phyloP scores from a whole-genome alignment of 1,139 yeast genomes.

The Pichia sp. region DNA sequence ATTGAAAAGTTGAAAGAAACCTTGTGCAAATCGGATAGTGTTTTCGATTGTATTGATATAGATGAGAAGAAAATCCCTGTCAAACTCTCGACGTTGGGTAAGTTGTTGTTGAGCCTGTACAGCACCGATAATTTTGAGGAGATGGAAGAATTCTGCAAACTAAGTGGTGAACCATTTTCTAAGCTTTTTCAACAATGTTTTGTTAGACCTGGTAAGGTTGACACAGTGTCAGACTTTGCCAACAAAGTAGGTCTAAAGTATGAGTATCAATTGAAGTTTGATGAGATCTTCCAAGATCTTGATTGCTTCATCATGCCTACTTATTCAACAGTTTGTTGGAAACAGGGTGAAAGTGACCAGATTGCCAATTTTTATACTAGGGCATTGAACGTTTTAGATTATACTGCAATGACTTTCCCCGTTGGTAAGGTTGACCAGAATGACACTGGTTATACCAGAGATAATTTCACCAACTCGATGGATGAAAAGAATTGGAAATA shows the following conservation, averaged over 20 bases:
- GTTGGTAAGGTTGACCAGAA: slow-evolving; percentile 43
- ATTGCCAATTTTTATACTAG: slow-evolving; percentile 38
- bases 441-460: slow-evolving; percentile 34
- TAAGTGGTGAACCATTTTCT: slow-evolving; percentile 45
- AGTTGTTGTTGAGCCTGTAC: slow-evolving; percentile 39
- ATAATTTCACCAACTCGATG: slow-evolving; percentile 27
- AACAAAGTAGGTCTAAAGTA: slow-evolving; percentile 32
- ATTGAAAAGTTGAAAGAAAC: slow-evolving; percentile 31
- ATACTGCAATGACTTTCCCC: slow-evolving; percentile 48
- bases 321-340: slow-evolving; percentile 32
- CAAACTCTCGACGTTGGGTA: slow-evolving; percentile 16
- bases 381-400: slow-evolving; percentile 49
- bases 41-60: slow-evolving; percentile 36
- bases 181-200: slow-evolving; percentile 17
- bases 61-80: slow-evolving; percentile 35
- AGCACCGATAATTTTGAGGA: slow-evolving; percentile 48
- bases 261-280: slow-evolving; percentile 32
- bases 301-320: slow-evolving; percentile 38
- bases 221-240: slow-evolving; percentile 14
- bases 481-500: slow-evolving; percentile 33
- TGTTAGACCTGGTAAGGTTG: slow-evolving; percentile 16
- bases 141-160: slow-evolving; percentile 29
- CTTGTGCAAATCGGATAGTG: slow-evolving; percentile 29
- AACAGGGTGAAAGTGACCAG: slow-evolving; percentile 26
- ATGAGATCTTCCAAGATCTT: slow-evolving; percentile 34